Percentiles rank a stretch among this genome's conserved stretches.
These are phyloP conservation scores for Anisodus acutangulus DNA, from an alignment of 257 asterid species.

Conservation along the genomic window DNA sequence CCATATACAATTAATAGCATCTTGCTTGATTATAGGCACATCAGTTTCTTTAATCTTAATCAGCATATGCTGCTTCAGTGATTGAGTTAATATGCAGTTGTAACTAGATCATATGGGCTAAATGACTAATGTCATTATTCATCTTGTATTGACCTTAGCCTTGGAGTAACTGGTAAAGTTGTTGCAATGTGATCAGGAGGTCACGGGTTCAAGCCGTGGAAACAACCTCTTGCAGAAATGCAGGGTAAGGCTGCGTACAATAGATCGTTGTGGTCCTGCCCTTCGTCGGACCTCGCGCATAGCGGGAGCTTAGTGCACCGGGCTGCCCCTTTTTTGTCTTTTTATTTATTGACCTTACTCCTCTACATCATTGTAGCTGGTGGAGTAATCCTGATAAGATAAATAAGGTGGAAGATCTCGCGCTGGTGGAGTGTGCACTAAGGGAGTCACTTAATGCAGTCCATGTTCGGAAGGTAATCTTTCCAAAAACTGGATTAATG, in stretches of 20 bases:
- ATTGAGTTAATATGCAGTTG: not conserved
- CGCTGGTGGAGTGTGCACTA: conserved; percentile 75
- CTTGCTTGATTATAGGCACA: not conserved
- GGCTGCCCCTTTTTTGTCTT: no score
- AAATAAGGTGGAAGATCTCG: conserved; percentile 66
- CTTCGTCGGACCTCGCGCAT: no score
- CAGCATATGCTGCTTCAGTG: not conserved
- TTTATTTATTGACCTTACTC: not conserved
- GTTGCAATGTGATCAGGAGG: no score
- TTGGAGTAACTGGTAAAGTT: no score
- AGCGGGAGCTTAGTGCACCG: no score
- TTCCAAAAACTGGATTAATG: not conserved
- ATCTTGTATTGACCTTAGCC: not conserved
- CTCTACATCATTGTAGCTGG: conserved; percentile 51
- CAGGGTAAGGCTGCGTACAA: no score
- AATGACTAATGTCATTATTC: not conserved
- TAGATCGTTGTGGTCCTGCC: no score
- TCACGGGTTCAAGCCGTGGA: no score
- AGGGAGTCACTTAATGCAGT: conserved; percentile 60
- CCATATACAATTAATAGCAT: not conserved
- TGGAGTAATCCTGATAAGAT: conserved; percentile 80
- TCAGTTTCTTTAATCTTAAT: conserved; percentile 9
- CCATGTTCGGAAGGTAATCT: conserved; percentile 57
- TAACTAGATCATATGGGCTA: not conserved
- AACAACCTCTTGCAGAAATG: no score